These are phyloP conservation scores for Daldinia grandis DNA, from an alignment of 495 filamentous ascomycete genomes.

Conservation along the genomic window DNA sequence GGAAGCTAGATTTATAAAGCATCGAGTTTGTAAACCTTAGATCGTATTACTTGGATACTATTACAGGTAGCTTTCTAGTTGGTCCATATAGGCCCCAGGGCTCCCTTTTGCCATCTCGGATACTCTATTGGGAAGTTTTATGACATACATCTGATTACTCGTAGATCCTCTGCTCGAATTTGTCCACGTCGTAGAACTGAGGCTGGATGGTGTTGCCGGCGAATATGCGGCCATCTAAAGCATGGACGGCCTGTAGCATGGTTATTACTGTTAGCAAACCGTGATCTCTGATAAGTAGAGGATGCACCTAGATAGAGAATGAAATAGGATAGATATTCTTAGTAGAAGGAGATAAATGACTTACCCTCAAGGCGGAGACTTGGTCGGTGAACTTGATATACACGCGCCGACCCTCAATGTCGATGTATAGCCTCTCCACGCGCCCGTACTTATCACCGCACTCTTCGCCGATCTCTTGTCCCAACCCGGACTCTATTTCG, in stretches of 20 bases:
- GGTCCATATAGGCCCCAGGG: not conserved
- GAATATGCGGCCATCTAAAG: conserved; percentile 82
- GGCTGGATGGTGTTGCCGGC: conserved; percentile 84
- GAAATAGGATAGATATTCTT: not conserved
- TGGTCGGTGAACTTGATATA: conserved; percentile 90
- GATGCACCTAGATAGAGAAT: not conserved
- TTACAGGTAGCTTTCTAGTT: not conserved
- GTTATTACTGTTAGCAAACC: conserved; percentile 20
- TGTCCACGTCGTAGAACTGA: conserved; percentile 79
- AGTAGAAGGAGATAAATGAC: conserved; percentile 39
- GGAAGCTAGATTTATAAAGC: not conserved
- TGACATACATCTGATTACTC: conserved; percentile 39
- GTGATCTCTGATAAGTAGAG: not conserved
- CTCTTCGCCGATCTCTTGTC: conserved; percentile 94
- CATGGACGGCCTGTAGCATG: conserved; percentile 79
- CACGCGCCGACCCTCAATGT: conserved; percentile 66
- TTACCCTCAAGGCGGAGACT: conserved; percentile 80
- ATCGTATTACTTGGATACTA: not conserved
- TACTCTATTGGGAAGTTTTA: not conserved
- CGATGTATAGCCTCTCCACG: conserved; percentile 83
- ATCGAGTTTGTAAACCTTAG: not conserved
- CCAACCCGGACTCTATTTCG: conserved; percentile 77
- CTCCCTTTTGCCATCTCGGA: not conserved
- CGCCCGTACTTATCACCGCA: conserved; percentile 88
- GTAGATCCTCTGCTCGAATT: conserved; percentile 79